These are phyloP conservation scores for Henckelia pumila DNA, from an alignment of 257 asterid genomes.

Conservation along the genomic window DNA sequence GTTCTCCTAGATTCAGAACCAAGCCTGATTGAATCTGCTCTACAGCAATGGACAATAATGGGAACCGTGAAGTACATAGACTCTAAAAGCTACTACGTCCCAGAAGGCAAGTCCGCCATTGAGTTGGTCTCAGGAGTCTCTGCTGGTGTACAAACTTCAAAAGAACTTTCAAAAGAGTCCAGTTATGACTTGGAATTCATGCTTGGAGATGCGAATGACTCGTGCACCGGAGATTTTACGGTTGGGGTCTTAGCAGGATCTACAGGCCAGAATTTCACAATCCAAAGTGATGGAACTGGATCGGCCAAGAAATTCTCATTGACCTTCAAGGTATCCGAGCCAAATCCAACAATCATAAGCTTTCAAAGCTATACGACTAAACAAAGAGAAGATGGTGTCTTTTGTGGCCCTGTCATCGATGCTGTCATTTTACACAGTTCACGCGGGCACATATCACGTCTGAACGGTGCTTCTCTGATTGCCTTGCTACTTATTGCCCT, in stretches of 20 bases:
- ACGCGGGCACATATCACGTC: constrained; percentile 21
- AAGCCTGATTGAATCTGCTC: constrained; percentile 50
- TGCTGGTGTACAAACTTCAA: constrained; percentile 52
- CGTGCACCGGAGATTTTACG: constrained; percentile 48
- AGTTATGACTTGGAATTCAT: constrained; percentile 46
- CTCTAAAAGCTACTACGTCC: constrained; percentile 39
- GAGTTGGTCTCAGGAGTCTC: constrained; percentile 42
- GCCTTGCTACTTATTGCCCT: constrained; percentile 30
- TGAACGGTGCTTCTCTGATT: constrained; percentile 23
- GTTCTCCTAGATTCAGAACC: constrained; percentile 53
- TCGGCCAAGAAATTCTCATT: constrained; percentile 41
- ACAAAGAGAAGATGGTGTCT: constrained; percentile 42
- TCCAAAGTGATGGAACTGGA: constrained; percentile 53
- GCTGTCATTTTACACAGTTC: constrained; percentile 38
- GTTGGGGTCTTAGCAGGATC: constrained; percentile 58
- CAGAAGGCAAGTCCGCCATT: constrained; percentile 60
- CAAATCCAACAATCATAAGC: constrained; percentile 39
- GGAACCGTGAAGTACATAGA: constrained; percentile 63
- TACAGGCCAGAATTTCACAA: constrained; percentile 41
- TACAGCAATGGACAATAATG: constrained; percentile 49
- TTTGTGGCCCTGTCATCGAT: constrained; percentile 64
- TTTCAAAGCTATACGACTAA: constrained; percentile 45
- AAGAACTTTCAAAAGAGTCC: constrained; percentile 38
- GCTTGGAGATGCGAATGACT: constrained; percentile 66
- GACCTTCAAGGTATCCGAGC: constrained; percentile 35